Base-by-base conservation (phyloP, 2,329 filamentous ascomycete species). In the Trichophyton rubrum region DNA sequence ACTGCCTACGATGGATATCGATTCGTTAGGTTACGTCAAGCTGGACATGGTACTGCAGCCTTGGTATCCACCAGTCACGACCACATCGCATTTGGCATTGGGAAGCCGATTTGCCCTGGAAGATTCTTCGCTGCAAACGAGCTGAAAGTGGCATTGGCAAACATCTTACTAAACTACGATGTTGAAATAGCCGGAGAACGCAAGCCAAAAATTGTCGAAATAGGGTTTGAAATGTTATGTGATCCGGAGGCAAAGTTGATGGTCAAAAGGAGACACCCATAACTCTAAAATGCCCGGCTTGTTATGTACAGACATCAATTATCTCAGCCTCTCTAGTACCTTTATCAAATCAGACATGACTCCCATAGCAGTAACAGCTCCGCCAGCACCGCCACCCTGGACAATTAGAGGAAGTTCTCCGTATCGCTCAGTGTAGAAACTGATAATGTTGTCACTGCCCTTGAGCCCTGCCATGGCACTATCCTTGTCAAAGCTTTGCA, bases 371-470 rank as follows among this genome's bases (percentile, higher is more conserved):
- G 93, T 99, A 59, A 97, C 90, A 51, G 96, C 91, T 65, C 89
- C 91, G 67, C 93, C 93, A 27, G 93, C 93, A 63, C 91, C 93
- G 40, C 90, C 90, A 62, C 93, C 93, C 78, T 97, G 92, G 64
- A 99, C 84, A 71, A 96, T 96, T 64, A 99, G 79, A 49, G 93
- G 91, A 75, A 92, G 95, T 71, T 80, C 82, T 62, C 90, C 90
- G 71, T 99, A 99, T 68, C 93, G 83, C 80, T 95, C 88, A 4
- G 93, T 99, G 77, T 96, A 95, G 80, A 99, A 96, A 79, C 87
- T 95, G 72, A 99, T 96, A 72, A 99, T 95, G 79, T 99, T 99
- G 73, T 97, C 93, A 74, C 91, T 97, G 40, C 93, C 93, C 82
- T 96, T 95, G 61, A 99, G 80, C 56, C 88, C 87, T 13, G 93